These are phyloP conservation scores for Yamadazyma philogaea DNA, from an alignment of 805 yeast genomes.

Conservation along the genomic window DNA sequence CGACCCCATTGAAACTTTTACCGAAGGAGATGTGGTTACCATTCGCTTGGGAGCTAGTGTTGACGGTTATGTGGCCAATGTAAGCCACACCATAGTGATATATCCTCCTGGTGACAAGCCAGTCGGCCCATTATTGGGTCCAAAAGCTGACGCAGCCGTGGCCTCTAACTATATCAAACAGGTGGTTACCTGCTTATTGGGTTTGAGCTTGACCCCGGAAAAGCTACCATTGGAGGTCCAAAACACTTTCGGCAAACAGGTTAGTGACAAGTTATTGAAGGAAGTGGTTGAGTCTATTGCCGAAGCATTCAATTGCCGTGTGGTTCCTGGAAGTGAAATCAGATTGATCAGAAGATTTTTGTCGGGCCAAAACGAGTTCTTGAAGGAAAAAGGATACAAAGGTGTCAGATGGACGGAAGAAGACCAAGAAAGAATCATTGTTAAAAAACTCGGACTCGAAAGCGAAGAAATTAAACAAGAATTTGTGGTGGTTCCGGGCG, in stretches of 20 bases:
- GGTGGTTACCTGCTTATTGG: conserved; percentile 74
- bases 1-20: conserved; percentile 49
- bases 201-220: conserved; percentile 71
- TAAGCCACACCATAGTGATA: conserved; percentile 82
- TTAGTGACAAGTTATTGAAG: conserved; percentile 72
- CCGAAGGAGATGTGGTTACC: conserved; percentile 82
- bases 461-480: neutral
- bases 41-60: conserved; percentile 85
- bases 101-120: conserved; percentile 68
- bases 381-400: conserved; percentile 88
- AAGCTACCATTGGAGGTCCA: conserved; percentile 58
- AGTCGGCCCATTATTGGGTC: conserved; percentile 76
- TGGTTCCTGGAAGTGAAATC: conserved; percentile 90
- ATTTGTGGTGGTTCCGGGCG: conserved; percentile 63
- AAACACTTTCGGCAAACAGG: conserved; percentile 29
- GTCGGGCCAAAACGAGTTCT: conserved; percentile 92
- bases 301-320: conserved; percentile 73
- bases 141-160: conserved; percentile 82
- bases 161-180: conserved; percentile 90
- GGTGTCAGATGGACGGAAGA: conserved; percentile 88
- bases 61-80: conserved; percentile 90
- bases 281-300: conserved; percentile 82
- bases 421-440: conserved; percentile 64
- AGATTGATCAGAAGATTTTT: conserved; percentile 89
- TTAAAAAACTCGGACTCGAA: conserved; percentile 28